A percentile compares a stretch with the other conserved stretches of the same genome.
These are phyloP conservation scores for Carallia brachiata DNA, from an alignment of 345 rosid species.

Conservation along the genomic window DNA sequence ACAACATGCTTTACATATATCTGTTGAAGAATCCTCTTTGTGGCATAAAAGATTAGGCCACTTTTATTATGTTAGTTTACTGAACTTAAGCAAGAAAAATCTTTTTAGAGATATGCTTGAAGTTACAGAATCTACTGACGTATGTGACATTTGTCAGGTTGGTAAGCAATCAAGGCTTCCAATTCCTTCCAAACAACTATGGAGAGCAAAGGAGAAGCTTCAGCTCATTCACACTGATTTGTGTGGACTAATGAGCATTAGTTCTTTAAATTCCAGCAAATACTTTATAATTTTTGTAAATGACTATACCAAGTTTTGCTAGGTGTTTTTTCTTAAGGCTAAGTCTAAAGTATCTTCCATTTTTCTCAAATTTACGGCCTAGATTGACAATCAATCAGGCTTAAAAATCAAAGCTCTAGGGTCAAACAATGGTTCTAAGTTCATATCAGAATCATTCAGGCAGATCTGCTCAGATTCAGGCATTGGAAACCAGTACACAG, in stretches of 20 bases:
- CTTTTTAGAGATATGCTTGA: not conserved
- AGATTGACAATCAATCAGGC: not conserved
- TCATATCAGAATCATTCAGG: not conserved
- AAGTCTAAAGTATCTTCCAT: not conserved
- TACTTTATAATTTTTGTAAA: constrained; percentile 8
- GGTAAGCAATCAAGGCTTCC: not conserved
- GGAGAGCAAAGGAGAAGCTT: not conserved
- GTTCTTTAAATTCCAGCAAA: not conserved
- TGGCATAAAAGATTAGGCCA: too few relatives aligned
- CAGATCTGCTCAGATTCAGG: not conserved
- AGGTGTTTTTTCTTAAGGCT: not conserved
- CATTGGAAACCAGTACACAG: not conserved
- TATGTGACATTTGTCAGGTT: not conserved
- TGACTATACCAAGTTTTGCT: not conserved
- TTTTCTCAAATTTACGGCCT: not conserved
- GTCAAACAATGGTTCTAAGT: not conserved
- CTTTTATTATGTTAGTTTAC: too few relatives aligned
- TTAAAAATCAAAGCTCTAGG: not conserved
- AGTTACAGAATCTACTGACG: not conserved
- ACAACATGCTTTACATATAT: too few relatives aligned
- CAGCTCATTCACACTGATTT: not conserved
- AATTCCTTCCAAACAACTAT: not conserved
- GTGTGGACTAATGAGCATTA: not conserved
- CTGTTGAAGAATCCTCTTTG: too few relatives aligned
- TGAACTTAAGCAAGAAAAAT: too few relatives aligned